phyloP scores from a whole-genome alignment of 2,329 filamentous ascomycete genomes.

The Thermoascus crustaceus region DNA sequence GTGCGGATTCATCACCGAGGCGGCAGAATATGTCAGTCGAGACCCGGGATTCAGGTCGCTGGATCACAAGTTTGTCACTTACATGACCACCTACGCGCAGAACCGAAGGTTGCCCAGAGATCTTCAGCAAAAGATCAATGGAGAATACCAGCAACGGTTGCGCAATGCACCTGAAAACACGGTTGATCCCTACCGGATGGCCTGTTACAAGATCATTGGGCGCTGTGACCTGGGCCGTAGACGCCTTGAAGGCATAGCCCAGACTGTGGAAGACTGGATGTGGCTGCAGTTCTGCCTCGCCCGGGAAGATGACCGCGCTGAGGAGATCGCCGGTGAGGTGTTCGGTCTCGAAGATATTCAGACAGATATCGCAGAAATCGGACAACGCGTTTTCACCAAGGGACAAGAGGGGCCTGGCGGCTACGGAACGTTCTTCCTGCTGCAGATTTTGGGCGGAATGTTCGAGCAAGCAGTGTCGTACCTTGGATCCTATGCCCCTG shows the following conservation, averaged over 20 bases:
- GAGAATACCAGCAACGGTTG: slow-evolving; percentile 77
- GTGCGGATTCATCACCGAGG: slow-evolving; percentile 74
- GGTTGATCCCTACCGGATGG: slow-evolving; percentile 90
- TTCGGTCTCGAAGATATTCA: slow-evolving; percentile 63
- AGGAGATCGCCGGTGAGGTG: slow-evolving; percentile 55
- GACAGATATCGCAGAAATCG: slow-evolving; percentile 76
- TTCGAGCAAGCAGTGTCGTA: slow-evolving; percentile 91
- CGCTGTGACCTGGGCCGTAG: slow-evolving; percentile 56
- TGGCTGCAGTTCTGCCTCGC: slow-evolving; percentile 59
- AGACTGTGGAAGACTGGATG: slow-evolving; percentile 58
- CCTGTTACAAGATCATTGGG: slow-evolving; percentile 95
- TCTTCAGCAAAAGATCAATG: slow-evolving; percentile 77
- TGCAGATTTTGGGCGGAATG: slow-evolving; percentile 83
- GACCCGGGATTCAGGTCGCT: slow-evolving; percentile 76
- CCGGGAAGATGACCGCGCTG: slow-evolving; percentile 52
- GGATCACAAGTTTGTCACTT: slow-evolving; percentile 81
- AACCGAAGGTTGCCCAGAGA: slow-evolving; percentile 71
- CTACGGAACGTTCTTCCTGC: slow-evolving; percentile 86
- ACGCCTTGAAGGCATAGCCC: slow-evolving; percentile 50
- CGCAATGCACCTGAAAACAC: slow-evolving; percentile 79
- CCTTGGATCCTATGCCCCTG: slow-evolving; percentile 82
- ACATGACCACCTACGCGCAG: slow-evolving; percentile 75
- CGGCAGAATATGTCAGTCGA: slow-evolving; percentile 76
- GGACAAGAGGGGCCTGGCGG: slow-evolving; percentile 67
- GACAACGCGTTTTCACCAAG: slow-evolving; percentile 82